A percentile compares a stretch with the other conserved stretches of the same genome.
These are phyloP conservation scores for Aspergillus luchuensis DNA, from an alignment of 2,329 filamentous ascomycete species.

Conservation along the genomic window DNA sequence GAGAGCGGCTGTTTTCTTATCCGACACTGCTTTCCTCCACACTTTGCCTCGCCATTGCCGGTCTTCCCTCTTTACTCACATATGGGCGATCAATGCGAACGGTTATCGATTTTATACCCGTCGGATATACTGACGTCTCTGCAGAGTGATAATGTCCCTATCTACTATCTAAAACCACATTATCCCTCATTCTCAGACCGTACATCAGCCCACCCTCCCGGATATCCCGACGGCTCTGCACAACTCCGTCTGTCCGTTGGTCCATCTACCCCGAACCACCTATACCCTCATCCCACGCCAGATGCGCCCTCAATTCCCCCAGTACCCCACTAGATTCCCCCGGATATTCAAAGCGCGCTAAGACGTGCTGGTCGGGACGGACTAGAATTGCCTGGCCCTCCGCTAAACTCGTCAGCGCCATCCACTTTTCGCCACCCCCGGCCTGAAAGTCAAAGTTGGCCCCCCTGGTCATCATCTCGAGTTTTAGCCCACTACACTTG, in stretches of 20 bases:
- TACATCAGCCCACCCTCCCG: background rate
- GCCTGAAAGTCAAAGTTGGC: conserved; percentile 28
- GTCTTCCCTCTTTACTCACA: background rate
- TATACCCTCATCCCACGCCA: conserved; percentile 2
- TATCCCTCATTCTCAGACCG: background rate
- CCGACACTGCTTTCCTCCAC: background rate
- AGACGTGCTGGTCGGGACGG: conserved; percentile 46
- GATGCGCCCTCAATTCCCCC: conserved; percentile 1
- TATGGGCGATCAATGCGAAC: background rate
- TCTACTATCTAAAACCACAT: background rate
- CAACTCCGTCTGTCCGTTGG: background rate
- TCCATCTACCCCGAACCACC: background rate
- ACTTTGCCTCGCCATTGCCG: background rate
- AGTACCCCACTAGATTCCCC: background rate
- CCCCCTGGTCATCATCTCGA: conserved; percentile 12
- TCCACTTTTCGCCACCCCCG: conserved; percentile 24
- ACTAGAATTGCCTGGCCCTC: conserved; percentile 34
- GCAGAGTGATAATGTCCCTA: background rate
- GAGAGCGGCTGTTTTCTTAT: background rate
- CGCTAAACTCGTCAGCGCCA: conserved; percentile 23
- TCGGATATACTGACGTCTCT: background rate
- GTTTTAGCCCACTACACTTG: conserved; percentile 1
- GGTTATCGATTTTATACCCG: background rate
- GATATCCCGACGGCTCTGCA: background rate
- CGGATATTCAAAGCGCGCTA: conserved; percentile 16